Evolutionary conservation across 1,284 basidiomycete genomes (phyloP).

Genomic region (Ganoderma resinaceum): DNA sequence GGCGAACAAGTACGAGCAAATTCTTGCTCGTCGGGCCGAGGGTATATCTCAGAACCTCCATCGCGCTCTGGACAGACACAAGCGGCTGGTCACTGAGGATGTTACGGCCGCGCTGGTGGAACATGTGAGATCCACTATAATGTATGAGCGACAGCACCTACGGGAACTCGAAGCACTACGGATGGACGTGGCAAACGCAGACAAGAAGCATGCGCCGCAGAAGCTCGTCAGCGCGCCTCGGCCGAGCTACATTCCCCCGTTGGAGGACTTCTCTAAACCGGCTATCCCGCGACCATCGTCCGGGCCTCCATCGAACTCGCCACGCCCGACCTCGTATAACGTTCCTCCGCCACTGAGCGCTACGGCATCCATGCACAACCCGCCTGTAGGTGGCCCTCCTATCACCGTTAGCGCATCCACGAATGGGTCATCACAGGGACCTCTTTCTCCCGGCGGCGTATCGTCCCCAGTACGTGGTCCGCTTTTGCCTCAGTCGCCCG

Average conservation of each 20-base stretch:
- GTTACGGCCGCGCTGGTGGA: slow-evolving; percentile 88
- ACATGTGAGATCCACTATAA: slow-evolving; percentile 87
- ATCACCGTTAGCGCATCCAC: slow-evolving; percentile 10
- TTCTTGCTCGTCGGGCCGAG: slow-evolving; percentile 80
- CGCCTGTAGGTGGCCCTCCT: slow-evolving; percentile 16
- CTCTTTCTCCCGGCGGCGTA: slow-evolving; percentile 15
- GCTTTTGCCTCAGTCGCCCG: slow-evolving; percentile 55
- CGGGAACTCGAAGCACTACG: slow-evolving; percentile 88
- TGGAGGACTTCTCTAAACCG: slow-evolving; percentile 65
- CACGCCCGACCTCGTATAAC: slow-evolving; percentile 18
- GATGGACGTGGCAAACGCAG: slow-evolving; percentile 74
- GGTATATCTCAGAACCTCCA: slow-evolving; percentile 94
- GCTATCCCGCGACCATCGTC: slow-evolving; percentile 45
- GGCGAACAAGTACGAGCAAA: slow-evolving; percentile 89
- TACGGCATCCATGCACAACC: slow-evolving; percentile 25
- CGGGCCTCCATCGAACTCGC: slow-evolving; percentile 32
- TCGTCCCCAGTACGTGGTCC: slow-evolving; percentile 30
- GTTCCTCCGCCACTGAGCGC: slow-evolving; percentile 23
- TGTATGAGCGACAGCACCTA: slow-evolving; percentile 89
- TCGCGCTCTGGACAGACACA: slow-evolving; percentile 82
- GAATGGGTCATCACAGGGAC: slow-evolving; percentile 15
- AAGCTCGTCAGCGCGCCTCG: slow-evolving; percentile 58
- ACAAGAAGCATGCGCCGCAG: slow-evolving; percentile 60
- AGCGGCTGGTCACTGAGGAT: slow-evolving; percentile 87
- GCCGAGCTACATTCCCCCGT: slow-evolving; percentile 64